phyloP scores from a whole-genome alignment of 495 filamentous ascomycete species.

The Bacidia gigantensis region DNA sequence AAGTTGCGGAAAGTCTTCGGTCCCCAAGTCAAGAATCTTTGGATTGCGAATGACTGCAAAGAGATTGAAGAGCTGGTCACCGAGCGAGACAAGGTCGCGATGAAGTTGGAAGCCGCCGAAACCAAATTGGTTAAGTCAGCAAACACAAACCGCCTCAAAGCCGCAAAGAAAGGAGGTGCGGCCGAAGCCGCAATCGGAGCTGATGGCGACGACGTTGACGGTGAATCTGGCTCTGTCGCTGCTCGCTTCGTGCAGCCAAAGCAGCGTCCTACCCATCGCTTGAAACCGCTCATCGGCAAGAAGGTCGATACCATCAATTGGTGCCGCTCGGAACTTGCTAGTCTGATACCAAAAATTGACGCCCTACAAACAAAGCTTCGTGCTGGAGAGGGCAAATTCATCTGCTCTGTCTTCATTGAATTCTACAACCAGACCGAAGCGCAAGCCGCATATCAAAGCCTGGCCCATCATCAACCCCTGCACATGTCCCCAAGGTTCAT shows the following conservation, averaged over 20 bases:
- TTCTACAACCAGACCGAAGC: conserved; percentile 71
- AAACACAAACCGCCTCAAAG: conserved; percentile 62
- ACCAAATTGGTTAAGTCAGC: conserved; percentile 74
- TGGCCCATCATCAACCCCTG: conserved; percentile 77
- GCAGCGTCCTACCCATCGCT: conserved; percentile 73
- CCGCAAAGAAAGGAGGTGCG: conserved; percentile 51
- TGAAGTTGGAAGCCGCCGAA: conserved; percentile 81
- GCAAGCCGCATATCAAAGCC: conserved; percentile 65
- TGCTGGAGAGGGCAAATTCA: conserved; percentile 51
- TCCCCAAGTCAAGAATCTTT: conserved; percentile 60
- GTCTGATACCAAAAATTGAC: conserved; percentile 67
- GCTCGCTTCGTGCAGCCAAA: conserved; percentile 66
- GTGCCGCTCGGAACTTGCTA: conserved; percentile 69
- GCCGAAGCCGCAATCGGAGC: conserved; percentile 34
- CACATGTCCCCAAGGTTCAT: conserved; percentile 90
- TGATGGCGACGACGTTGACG: conserved; percentile 39
- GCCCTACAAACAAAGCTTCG: conserved; percentile 60
- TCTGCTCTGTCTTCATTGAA: conserved; percentile 61
- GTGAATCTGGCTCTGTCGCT: conserved; percentile 61
- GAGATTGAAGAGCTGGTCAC: conserved; percentile 75
- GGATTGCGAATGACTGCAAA: conserved; percentile 69
- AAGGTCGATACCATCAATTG: conserved; percentile 82
- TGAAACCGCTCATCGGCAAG: conserved; percentile 68
- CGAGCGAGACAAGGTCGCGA: conserved; percentile 68
- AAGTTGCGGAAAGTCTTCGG: conserved; percentile 72